A percentile compares a stretch with the other conserved stretches of the same genome.
Evolutionary conservation across 2,329 filamentous ascomycete genomes (phyloP).

Genomic region (Xylariaceae sp.): DNA sequence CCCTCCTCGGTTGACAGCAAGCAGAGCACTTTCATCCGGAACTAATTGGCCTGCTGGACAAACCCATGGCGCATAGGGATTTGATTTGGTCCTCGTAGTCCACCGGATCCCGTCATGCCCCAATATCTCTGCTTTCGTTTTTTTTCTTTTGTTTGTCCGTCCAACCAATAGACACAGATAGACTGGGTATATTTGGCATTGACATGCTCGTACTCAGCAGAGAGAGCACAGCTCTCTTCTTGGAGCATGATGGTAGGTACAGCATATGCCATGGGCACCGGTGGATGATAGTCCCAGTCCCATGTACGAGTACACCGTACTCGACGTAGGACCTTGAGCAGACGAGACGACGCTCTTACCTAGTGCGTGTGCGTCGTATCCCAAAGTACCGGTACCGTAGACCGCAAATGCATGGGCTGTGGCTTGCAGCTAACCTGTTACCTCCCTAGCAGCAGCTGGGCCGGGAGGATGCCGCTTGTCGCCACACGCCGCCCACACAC

Average conservation of each 20-base stretch:
- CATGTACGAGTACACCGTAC: no score
- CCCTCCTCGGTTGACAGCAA: neutral
- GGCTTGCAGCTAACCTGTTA: slow-evolving; percentile 15
- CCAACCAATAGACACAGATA: neutral
- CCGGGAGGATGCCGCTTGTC: slow-evolving; percentile 16
- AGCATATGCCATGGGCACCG: no score
- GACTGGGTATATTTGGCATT: neutral
- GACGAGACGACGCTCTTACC: neutral
- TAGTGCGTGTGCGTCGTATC: neutral
- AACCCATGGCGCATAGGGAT: neutral
- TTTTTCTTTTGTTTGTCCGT: neutral
- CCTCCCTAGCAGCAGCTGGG: neutral
- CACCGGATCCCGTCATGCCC: neutral
- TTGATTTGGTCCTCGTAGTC: neutral
- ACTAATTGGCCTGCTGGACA: neutral
- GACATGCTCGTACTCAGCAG: neutral
- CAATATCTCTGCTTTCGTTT: neutral
- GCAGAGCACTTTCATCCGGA: neutral
- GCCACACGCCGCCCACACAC: neutral
- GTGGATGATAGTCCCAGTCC: no score
- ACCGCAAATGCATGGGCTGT: slow-evolving; percentile 16
- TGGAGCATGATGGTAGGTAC: no score
- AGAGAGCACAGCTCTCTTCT: neutral
- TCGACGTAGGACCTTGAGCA: no score
- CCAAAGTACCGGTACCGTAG: neutral